These are phyloP conservation scores for Crithidia fasciculata DNA, from an alignment of 208 protist species.

Conservation along the genomic window DNA sequence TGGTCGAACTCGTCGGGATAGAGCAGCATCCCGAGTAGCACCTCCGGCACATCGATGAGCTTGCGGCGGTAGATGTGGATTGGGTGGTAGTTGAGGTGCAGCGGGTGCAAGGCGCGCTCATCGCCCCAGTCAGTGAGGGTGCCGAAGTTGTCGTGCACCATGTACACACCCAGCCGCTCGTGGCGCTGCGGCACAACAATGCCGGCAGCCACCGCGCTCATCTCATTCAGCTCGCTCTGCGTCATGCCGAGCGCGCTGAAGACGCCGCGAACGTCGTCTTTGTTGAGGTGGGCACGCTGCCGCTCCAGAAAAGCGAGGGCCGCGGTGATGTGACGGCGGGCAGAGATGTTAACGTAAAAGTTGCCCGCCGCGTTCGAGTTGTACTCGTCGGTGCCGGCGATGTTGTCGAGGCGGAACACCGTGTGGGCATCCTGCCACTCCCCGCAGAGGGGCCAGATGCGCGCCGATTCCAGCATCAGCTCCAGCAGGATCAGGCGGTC, in stretches of 20 bases:
- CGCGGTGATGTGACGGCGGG: conserved; percentile 71
- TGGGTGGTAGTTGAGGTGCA: conserved; percentile 91
- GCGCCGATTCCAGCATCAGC: conserved; percentile 87
- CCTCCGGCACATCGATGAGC: conserved; percentile 89
- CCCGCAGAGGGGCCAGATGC: conserved; percentile 85
- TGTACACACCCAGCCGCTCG: conserved; percentile 77
- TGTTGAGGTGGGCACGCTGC: conserved; percentile 55
- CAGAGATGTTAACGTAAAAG: conserved; percentile 91
- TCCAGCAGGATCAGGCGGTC: conserved; percentile 80
- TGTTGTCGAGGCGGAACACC: conserved; percentile 86
- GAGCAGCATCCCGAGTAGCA: conserved; percentile 85
- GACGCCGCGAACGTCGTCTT: conserved; percentile 45
- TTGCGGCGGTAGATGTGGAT: conserved; percentile 87
- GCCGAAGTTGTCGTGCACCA: conserved; percentile 90
- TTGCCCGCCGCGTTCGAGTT: conserved; percentile 80
- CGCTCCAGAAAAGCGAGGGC: conserved; percentile 60
- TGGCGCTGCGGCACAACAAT: conserved; percentile 67
- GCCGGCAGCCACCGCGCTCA: conserved; percentile 50
- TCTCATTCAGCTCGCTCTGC: conserved; percentile 61
- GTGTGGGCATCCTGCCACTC: conserved; percentile 83
- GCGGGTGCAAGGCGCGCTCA: conserved; percentile 73
- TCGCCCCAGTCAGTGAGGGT: conserved; percentile 71
- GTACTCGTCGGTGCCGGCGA: conserved; percentile 85
- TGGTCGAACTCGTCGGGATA: conserved; percentile 82
- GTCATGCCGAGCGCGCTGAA: conserved; percentile 72